phyloP scores from a whole-genome alignment of 2,329 filamentous ascomycete species.

The Fusarium sp. region DNA sequence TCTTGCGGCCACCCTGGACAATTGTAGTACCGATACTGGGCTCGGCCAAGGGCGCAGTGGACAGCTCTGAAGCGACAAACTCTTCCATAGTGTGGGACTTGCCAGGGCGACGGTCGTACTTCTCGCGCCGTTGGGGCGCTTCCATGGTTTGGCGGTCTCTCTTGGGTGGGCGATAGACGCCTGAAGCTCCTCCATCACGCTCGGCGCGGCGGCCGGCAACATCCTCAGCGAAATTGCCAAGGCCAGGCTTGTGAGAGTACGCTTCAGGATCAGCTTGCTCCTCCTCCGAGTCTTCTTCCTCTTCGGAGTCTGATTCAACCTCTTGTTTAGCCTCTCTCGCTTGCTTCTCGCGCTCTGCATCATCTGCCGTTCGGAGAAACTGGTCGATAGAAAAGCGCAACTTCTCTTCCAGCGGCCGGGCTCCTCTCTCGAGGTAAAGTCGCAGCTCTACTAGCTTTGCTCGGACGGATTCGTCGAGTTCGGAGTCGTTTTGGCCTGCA shows the following conservation, averaged over 20 bases:
- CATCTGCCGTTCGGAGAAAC: constrained; percentile 86
- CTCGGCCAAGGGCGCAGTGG: constrained; percentile 81
- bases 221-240: constrained; percentile 50
- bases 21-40: constrained; percentile 95
- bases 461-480: constrained; percentile 74
- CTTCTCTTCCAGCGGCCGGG: constrained; percentile 87
- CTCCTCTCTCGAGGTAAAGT: constrained; percentile 93
- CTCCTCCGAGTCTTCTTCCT: constrained; percentile 53
- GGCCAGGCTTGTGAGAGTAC: constrained; percentile 40
- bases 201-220: constrained; percentile 44
- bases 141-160: constrained; percentile 90
- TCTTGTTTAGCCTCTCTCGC: constrained; percentile 48
- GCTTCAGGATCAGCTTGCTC: constrained; percentile 51
- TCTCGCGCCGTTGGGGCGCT: constrained; percentile 69
- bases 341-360: constrained; percentile 65
- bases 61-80: constrained; percentile 87
- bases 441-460: constrained; percentile 90
- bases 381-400: constrained; percentile 97
- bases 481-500: constrained; percentile 51
- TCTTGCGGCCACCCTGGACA: constrained; percentile 78
- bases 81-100: constrained; percentile 91
- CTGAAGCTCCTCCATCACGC: constrained; percentile 60
- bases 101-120: constrained; percentile 68
- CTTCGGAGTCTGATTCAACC: constrained; percentile 42
- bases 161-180: constrained; percentile 88